Evolutionary conservation across 257 asterid genomes (phyloP).

Genomic region (Solanum microdontum): DNA sequence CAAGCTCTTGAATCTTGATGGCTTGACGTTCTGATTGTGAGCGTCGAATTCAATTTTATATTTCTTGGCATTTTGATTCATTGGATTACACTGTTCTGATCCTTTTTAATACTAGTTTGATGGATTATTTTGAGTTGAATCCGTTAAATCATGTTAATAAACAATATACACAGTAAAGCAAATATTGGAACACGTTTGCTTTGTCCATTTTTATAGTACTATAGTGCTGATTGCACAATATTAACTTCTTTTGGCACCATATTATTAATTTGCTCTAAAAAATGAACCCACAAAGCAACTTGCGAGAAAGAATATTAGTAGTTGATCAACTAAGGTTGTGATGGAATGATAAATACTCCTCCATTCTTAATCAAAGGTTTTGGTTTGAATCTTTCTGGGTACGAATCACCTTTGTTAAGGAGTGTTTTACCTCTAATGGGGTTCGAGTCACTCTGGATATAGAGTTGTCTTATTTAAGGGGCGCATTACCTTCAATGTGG

Average conservation of each 20-base stretch:
- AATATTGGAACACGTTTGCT: background rate
- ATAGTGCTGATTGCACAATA: background rate
- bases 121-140: background rate
- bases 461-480: no score
- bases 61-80: background rate
- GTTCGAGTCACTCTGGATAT: no score
- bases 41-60: background rate
- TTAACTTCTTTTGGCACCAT: background rate
- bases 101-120: background rate
- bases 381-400: no score
- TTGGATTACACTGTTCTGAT: background rate
- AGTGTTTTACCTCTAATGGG: no score
- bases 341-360: background rate
- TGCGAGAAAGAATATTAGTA: background rate
- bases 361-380: no score
- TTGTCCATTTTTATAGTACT: background rate
- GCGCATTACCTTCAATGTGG: no score
- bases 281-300: background rate
- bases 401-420: no score
- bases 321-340: background rate
- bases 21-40: slow-evolving; percentile 12
- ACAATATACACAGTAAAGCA: background rate
- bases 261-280: background rate
- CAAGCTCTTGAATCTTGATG: slow-evolving; percentile 58
- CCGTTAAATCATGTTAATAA: background rate